Evolutionary conservation across 2,329 filamentous ascomycete genomes (phyloP).

Genomic region (Alternaria conjuncta): DNA sequence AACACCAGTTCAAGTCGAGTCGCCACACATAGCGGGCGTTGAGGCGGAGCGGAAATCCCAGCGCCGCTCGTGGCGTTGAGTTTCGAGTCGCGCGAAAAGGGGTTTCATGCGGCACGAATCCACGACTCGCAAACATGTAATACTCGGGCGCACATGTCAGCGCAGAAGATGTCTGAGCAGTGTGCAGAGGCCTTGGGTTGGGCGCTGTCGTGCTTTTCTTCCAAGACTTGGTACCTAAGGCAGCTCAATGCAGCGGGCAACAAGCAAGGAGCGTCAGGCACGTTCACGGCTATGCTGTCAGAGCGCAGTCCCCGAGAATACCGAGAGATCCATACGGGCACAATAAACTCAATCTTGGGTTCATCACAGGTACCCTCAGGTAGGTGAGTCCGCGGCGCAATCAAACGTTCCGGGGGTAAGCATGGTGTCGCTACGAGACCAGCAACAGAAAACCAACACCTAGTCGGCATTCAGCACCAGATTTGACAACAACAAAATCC

Average conservation of each 20-base stretch:
- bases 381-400: not conserved
- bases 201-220: not conserved
- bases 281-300: not conserved
- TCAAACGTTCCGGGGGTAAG: not conserved
- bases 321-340: not conserved
- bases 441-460: not conserved
- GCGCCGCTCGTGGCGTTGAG: not conserved
- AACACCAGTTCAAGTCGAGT: not conserved
- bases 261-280: not conserved
- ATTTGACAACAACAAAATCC: not conserved
- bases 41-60: slow-evolving; percentile 9
- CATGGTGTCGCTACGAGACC: not conserved
- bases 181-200: not conserved
- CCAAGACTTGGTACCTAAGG: not conserved
- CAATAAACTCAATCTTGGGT: not conserved
- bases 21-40: not conserved
- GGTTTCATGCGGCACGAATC: not conserved
- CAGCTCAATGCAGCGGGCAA: not conserved
- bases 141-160: not conserved
- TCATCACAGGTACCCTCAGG: not conserved
- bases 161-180: not conserved
- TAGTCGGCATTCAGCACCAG: not conserved
- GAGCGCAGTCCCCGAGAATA: not conserved
- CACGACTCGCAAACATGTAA: not conserved
- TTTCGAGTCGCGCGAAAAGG: not conserved